These are phyloP conservation scores for Podospora tetraspora DNA, from an alignment of 495 filamentous ascomycete species.

Conservation along the genomic window DNA sequence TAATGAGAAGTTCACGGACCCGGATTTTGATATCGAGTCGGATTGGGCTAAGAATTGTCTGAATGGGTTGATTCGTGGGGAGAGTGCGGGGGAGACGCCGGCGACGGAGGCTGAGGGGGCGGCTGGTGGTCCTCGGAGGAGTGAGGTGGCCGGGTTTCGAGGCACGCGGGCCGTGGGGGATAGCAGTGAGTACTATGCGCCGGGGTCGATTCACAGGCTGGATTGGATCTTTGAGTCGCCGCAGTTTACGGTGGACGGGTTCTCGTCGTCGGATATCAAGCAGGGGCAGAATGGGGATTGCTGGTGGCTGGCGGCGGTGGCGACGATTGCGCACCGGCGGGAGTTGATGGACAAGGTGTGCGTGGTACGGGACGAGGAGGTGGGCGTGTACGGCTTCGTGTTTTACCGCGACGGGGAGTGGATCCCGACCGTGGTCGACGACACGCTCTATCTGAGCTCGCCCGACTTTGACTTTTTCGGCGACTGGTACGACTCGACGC, in stretches of 20 bases:
- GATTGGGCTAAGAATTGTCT: conserved; percentile 39
- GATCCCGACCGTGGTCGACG: conserved; percentile 69
- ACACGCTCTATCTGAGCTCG: conserved; percentile 24
- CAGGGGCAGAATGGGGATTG: conserved; percentile 56
- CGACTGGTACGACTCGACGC: conserved; percentile 35
- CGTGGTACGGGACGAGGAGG: conserved; percentile 60
- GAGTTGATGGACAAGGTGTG: conserved; percentile 65
- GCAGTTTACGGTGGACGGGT: conserved; percentile 66
- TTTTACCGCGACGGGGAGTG: conserved; percentile 79
- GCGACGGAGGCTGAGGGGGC: neutral
- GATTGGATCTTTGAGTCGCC: conserved; percentile 70
- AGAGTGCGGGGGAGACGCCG: neutral
- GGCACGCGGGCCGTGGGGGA: conserved; percentile 1
- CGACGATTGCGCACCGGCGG: conserved; percentile 62
- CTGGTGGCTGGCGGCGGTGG: conserved; percentile 72
- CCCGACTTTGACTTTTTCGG: conserved; percentile 29
- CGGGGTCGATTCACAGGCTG: conserved; percentile 26
- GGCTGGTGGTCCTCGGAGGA: neutral
- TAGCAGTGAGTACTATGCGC: conserved; percentile 14
- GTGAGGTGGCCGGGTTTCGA: neutral
- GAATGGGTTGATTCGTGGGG: conserved; percentile 21
- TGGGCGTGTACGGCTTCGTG: conserved; percentile 79
- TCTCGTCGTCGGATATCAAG: conserved; percentile 50
- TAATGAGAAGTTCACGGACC: conserved; percentile 75
- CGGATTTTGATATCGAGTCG: conserved; percentile 68